A percentile compares a stretch with the other conserved stretches of the same genome.
Conservation (phyloP, 345 rosid species). For the Noccaea bulbosa region DNA sequence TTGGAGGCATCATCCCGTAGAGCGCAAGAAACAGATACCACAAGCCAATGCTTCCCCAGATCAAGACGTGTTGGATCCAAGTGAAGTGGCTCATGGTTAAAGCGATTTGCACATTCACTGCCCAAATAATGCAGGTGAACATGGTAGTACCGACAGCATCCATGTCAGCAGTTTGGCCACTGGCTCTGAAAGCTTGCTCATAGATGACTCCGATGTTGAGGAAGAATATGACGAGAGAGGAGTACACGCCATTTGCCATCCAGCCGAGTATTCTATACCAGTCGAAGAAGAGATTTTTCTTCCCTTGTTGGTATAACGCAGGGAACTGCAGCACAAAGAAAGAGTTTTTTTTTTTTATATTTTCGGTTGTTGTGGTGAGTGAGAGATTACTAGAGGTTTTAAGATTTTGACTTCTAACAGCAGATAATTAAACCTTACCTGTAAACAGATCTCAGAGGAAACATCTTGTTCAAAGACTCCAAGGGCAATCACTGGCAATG, state of each 20-base stretch:
- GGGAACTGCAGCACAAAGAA: slow-evolving; percentile 65
- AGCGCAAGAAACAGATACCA: slow-evolving; percentile 83
- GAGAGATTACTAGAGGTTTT: not conserved
- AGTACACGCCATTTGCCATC: slow-evolving; percentile 86
- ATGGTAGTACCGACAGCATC: slow-evolving; percentile 81
- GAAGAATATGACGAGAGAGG: slow-evolving; percentile 75
- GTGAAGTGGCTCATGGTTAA: slow-evolving; percentile 94
- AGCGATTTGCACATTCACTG: slow-evolving; percentile 89
- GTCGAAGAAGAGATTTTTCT: slow-evolving; percentile 81
- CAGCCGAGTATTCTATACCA: slow-evolving; percentile 89
- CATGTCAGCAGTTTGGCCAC: slow-evolving; percentile 89
- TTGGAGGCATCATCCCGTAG: slow-evolving; percentile 78
- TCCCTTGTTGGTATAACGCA: slow-evolving; percentile 94
- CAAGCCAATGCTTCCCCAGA: slow-evolving; percentile 82
- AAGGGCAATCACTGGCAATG: slow-evolving; percentile 91
- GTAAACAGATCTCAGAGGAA: slow-evolving; percentile 91
- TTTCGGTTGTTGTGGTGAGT: not conserved
- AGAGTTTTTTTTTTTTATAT: not conserved
- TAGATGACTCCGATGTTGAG: slow-evolving; percentile 66
- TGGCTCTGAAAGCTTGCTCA: slow-evolving; percentile 71
- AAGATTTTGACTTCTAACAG: slow-evolving; percentile 11
- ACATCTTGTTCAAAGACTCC: slow-evolving; percentile 99
- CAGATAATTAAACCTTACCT: slow-evolving; percentile 54
- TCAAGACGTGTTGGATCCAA: slow-evolving; percentile 89
- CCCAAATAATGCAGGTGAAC: slow-evolving; percentile 93